Conservation (phyloP, 2,329 filamentous ascomycete species). For the Westerdykella ornata region DNA sequence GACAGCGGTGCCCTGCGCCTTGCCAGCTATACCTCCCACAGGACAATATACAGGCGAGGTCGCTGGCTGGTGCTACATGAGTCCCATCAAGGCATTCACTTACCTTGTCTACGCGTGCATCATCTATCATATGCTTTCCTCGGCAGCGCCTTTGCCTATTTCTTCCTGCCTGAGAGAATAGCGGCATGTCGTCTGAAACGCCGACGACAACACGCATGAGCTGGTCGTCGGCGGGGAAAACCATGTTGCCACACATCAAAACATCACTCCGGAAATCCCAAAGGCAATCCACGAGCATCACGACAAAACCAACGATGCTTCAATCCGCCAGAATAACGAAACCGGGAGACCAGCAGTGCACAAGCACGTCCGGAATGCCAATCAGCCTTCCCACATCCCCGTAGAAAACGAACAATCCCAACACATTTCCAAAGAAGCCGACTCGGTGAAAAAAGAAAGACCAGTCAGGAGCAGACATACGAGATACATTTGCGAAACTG, state of each 20-base stretch:
- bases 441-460: neutral
- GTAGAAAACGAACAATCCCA: too few species aligned
- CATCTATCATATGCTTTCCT: constrained; percentile 15
- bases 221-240: constrained; percentile 11
- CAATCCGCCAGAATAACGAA: too few species aligned
- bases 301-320: constrained; percentile 1
- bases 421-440: too few species aligned
- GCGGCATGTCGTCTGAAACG: constrained; percentile 25
- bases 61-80: too few species aligned
- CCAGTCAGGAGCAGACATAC: neutral
- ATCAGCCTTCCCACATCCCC: too few species aligned
- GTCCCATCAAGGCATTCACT: constrained; percentile 15
- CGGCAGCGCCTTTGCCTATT: constrained; percentile 13
- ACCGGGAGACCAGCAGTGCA: too few species aligned
- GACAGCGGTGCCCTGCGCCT: too few species aligned
- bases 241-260: constrained; percentile 15
- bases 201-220: constrained; percentile 20
- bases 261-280: constrained; percentile 8
- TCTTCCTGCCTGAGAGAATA: constrained; percentile 26
- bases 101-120: too few species aligned
- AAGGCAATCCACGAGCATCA: constrained; percentile 4
- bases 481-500: constrained; percentile 3
- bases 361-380: too few species aligned
- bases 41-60: too few species aligned
- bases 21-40: too few species aligned